phyloP scores from a whole-genome alignment of 202 grass and related monocot genomes.

The Zizania palustris region DNA sequence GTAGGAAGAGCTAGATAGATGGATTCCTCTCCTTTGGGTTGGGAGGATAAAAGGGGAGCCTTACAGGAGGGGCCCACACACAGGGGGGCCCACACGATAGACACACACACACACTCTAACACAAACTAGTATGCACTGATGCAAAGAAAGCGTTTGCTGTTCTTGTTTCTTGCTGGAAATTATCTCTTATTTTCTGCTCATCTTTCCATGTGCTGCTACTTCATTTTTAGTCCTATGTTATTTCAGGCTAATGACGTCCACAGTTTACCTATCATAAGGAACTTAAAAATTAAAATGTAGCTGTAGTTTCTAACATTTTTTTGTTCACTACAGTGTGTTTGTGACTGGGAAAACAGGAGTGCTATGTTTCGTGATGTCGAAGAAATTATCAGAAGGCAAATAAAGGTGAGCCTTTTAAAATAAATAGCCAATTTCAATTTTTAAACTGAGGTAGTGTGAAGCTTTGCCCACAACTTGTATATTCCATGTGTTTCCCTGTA shows the following conservation, averaged over 20 bases:
- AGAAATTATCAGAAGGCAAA: constrained; percentile 84
- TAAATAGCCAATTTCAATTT: constrained; percentile 9
- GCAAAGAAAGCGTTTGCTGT: not conserved
- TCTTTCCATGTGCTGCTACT: not conserved
- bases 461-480: not conserved
- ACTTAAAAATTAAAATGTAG: not conserved
- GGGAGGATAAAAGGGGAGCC: too few species aligned
- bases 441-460: not conserved
- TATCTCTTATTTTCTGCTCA: not conserved
- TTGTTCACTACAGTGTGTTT: constrained; percentile 67
- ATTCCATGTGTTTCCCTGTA: constrained; percentile 31
- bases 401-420: constrained; percentile 56
- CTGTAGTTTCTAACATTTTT: constrained; percentile 2
- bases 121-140: not conserved
- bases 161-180: not conserved
- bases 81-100: too few species aligned
- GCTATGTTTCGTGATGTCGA: constrained; percentile 76
- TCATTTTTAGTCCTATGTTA: not conserved
- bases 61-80: too few species aligned
- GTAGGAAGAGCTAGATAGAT: too few species aligned
- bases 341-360: constrained; percentile 83
- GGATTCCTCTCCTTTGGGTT: too few species aligned
- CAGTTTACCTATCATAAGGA: not conserved
- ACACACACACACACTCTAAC: too few species aligned
- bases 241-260: not conserved